These are phyloP conservation scores for Heimioporus sp. DNA, from an alignment of 768 basidiomycete species.

Conservation along the genomic window DNA sequence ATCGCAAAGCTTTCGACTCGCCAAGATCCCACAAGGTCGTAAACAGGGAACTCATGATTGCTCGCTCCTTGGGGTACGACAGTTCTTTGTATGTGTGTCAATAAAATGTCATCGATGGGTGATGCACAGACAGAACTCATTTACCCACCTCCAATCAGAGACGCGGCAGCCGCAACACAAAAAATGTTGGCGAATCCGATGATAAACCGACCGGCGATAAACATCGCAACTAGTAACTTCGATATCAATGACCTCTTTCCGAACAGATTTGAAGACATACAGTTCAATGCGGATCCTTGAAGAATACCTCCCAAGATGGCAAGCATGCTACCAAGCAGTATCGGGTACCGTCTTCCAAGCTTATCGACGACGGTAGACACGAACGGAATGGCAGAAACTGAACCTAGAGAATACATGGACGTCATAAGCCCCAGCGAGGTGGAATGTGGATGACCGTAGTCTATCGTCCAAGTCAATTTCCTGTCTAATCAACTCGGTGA, in stretches of 20 bases:
- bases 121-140: background rate
- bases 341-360: background rate
- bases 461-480: slow-evolving; percentile 24
- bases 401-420: background rate
- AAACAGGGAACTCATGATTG: slow-evolving; percentile 15
- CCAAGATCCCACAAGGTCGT: slow-evolving; percentile 3
- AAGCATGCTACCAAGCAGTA: background rate
- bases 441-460: slow-evolving; percentile 51
- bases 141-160: background rate
- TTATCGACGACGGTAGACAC: background rate
- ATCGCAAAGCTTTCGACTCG: background rate
- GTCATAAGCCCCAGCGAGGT: slow-evolving; percentile 23
- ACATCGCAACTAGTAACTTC: background rate
- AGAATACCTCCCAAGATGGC: background rate
- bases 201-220: background rate
- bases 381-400: background rate
- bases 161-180: background rate
- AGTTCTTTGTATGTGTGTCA: slow-evolving; percentile 7
- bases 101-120: no score
- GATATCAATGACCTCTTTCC: background rate
- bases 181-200: background rate
- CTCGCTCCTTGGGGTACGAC: background rate
- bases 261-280: background rate
- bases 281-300: background rate
- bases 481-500: background rate